These are phyloP conservation scores for Globisporangium recalcitrans DNA, from an alignment of 352 stramenopile genomes.

Conservation along the genomic window DNA sequence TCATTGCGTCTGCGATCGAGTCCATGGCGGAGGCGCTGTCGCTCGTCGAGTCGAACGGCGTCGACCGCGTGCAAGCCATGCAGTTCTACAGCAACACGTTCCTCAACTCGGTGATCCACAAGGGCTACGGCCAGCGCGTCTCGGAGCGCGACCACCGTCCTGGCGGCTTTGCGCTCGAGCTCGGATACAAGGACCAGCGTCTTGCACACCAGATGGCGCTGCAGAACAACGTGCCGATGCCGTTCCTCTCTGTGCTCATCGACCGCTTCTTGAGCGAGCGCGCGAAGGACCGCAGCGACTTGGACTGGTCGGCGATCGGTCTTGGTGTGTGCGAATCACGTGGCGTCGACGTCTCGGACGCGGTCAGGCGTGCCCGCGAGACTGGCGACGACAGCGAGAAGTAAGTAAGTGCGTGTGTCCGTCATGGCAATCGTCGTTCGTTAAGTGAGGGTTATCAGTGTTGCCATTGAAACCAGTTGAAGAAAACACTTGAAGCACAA, in stretches of 20 bases:
- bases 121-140: slow-evolving; percentile 75
- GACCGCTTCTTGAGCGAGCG: slow-evolving; percentile 63
- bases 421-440: background rate
- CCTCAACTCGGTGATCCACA: slow-evolving; percentile 78
- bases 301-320: slow-evolving; percentile 77
- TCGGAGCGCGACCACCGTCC: slow-evolving; percentile 64
- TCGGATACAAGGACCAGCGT: slow-evolving; percentile 70
- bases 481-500: no score
- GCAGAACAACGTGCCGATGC: slow-evolving; percentile 57
- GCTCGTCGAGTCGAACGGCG: slow-evolving; percentile 60
- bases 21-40: slow-evolving; percentile 64
- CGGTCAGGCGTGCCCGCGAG: slow-evolving; percentile 27
- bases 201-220: slow-evolving; percentile 56
- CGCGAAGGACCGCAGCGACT: slow-evolving; percentile 47
- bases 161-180: slow-evolving; percentile 65
- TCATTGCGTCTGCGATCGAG: slow-evolving; percentile 78
- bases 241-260: slow-evolving; percentile 66
- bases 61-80: slow-evolving; percentile 71
- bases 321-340: slow-evolving; percentile 52
- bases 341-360: slow-evolving; percentile 48
- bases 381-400: background rate
- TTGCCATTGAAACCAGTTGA: no score
- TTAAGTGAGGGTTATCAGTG: no score
- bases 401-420: background rate
- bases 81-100: slow-evolving; percentile 77